Conservation (phyloP, 371 early-diverging fungal genomes). For the Saksenaea vasiformis region DNA sequence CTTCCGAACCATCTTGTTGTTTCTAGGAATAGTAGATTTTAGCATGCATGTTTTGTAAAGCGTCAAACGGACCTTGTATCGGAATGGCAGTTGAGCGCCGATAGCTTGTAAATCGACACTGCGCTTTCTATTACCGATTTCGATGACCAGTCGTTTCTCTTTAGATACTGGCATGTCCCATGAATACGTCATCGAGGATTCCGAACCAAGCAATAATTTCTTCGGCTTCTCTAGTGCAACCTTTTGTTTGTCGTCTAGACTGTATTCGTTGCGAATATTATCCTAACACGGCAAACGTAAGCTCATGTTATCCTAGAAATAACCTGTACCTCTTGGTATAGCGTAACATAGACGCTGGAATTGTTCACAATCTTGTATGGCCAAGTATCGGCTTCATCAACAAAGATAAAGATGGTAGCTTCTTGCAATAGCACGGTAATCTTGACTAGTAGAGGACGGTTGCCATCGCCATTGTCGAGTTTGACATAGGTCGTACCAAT, state of each 20-base stretch:
- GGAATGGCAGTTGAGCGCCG: conserved; percentile 85
- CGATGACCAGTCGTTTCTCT: conserved; percentile 70
- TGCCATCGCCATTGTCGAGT: conserved; percentile 51
- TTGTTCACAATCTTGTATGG: conserved; percentile 88
- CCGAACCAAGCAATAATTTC: conserved; percentile 20
- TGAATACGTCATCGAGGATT: conserved; percentile 72
- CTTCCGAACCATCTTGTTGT: conserved; percentile 14
- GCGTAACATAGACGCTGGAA: conserved; percentile 69
- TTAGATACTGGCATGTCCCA: conserved; percentile 89
- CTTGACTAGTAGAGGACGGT: conserved; percentile 69
- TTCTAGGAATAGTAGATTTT: conserved; percentile 9
- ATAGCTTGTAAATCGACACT: conserved; percentile 87
- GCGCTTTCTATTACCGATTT: conserved; percentile 71
- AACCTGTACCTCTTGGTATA: conserved; percentile 72
- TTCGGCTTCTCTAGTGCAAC: conserved; percentile 26
- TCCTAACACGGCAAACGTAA: conserved; percentile 5
- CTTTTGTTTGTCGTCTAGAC: conserved; percentile 32
- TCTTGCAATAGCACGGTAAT: conserved; percentile 77
- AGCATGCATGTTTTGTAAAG: not conserved
- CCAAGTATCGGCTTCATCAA: conserved; percentile 83
- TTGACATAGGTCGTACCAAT: conserved; percentile 86
- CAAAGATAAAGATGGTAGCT: conserved; percentile 85
- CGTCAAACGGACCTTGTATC: conserved; percentile 56
- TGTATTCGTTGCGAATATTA: conserved; percentile 30
- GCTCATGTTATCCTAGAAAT: not conserved